Base-by-base conservation (phyloP, 495 filamentous ascomycete genomes). In the Penicillium dipodomyicola region DNA sequence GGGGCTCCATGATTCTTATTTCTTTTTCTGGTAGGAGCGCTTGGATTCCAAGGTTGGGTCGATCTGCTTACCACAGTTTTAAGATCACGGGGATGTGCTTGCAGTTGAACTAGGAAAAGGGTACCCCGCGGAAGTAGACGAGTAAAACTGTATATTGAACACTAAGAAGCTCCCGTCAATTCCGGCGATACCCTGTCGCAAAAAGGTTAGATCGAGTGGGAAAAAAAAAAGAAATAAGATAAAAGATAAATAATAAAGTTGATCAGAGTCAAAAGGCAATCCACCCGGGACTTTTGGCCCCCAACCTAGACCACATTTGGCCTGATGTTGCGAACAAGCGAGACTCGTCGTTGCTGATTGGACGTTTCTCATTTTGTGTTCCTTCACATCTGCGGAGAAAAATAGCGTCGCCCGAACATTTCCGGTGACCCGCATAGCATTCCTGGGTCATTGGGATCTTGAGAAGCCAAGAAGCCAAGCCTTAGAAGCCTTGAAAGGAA, bases 311-410 rank as follows among this genome's bases (percentile, higher is more conserved):
- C 65, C 51, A 19, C n/a, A 57, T 61, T 42, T 35, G 62, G 59
- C 43, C 47, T 29, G 25, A 67, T 67, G 62, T 65, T 20, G 62
- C 65, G 65, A 65, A 65, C 62, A 58, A 59, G 52, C 61, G 57
- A 65, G 23, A 41, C 54, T 51, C 19, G 39, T 35, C 25, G 37
- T 2, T 14, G 20, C 20, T 54, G 52, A 54, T 54, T 54, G 52
- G 52, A 30, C 10, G 4, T 3, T 10, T 30, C n/a, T 0, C 20
- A 39, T 49, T 32, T 37, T 33, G 32, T 49, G 29, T 49, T 49
- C 30, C 47, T 56, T 46, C 44, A 30, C 52, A 39, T 52, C 30
- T 52, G 48, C 43, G 47, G 56, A 59, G 52, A 48, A 23, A 33
- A 33, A 12, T 20, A 49, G 30, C 19, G 11, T 32, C 22, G 17